Evolutionary conservation across 768 basidiomycete species (phyloP).

Genomic region (Chalciporus piperatus): DNA sequence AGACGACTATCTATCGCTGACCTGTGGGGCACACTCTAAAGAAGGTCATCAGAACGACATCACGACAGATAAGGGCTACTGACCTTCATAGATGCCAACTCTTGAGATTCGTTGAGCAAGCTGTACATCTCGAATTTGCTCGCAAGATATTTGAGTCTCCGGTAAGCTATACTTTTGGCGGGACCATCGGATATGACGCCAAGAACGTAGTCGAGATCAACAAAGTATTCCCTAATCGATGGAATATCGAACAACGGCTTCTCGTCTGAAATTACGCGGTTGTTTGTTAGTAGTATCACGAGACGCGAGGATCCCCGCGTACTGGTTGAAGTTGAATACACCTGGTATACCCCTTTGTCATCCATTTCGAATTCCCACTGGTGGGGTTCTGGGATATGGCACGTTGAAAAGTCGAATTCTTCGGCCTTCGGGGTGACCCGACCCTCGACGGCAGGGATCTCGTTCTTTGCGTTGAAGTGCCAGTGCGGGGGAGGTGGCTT

Average conservation of each 20-base stretch:
- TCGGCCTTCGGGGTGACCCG: slow-evolving; percentile 28
- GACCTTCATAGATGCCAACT: slow-evolving; percentile 96
- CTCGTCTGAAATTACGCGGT: slow-evolving; percentile 27
- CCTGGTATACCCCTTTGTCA: slow-evolving; percentile 87
- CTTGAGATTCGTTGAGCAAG: slow-evolving; percentile 89
- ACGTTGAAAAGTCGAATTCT: slow-evolving; percentile 71
- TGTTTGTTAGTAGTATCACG: neutral
- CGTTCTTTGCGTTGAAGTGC: slow-evolving; percentile 70
- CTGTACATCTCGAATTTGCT: slow-evolving; percentile 95
- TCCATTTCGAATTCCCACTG: slow-evolving; percentile 73
- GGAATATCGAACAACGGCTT: slow-evolving; percentile 77
- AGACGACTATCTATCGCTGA: slow-evolving; percentile 1
- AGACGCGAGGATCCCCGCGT: neutral
- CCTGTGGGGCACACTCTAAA: slow-evolving; percentile 33
- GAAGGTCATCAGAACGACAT: slow-evolving; percentile 2
- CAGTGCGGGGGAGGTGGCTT: slow-evolving; percentile 93
- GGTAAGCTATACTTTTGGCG: slow-evolving; percentile 92
- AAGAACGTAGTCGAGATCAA: slow-evolving; percentile 91
- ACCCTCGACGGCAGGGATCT: slow-evolving; percentile 42
- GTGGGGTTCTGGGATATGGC: slow-evolving; percentile 66
- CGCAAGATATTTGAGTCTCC: slow-evolving; percentile 84
- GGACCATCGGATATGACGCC: slow-evolving; percentile 93
- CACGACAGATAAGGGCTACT: slow-evolving; percentile 15
- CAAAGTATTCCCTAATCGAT: slow-evolving; percentile 89
- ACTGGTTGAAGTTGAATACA: slow-evolving; percentile 47